Evolutionary conservation across 441 rosid species (phyloP).

Genomic region (Euphorbia celastroides): DNA sequence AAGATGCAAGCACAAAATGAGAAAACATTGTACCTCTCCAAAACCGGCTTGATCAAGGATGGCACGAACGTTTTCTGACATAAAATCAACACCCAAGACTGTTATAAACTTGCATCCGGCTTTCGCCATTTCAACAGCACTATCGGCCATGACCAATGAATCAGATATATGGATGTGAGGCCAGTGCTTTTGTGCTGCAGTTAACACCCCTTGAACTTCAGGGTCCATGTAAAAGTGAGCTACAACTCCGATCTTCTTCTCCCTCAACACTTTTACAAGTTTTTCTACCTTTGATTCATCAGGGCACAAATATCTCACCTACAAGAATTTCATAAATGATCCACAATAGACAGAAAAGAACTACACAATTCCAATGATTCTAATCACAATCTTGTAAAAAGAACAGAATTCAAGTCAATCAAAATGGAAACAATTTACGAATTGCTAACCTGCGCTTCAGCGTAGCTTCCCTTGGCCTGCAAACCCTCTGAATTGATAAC

Average conservation of each 20-base stretch:
- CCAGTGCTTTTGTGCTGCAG: slow-evolving; percentile 89
- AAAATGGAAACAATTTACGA: neutral
- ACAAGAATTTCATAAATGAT: neutral
- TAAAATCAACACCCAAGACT: slow-evolving; percentile 95
- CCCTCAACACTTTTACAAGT: slow-evolving; percentile 62
- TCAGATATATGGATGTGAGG: slow-evolving; percentile 90
- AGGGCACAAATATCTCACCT: slow-evolving; percentile 82
- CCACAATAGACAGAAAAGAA: too few species aligned
- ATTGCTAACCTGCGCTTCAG: slow-evolving; percentile 79
- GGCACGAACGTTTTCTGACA: slow-evolving; percentile 96
- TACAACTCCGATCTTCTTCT: slow-evolving; percentile 85
- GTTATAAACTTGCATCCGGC: slow-evolving; percentile 84
- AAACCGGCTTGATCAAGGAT: slow-evolving; percentile 95
- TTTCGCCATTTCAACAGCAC: slow-evolving; percentile 89
- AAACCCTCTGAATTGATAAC: slow-evolving; percentile 50
- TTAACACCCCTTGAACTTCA: slow-evolving; percentile 94
- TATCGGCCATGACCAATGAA: slow-evolving; percentile 95
- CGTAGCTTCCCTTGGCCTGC: slow-evolving; percentile 79
- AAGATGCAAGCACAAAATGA: neutral
- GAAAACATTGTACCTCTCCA: slow-evolving; percentile 39
- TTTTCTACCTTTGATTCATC: slow-evolving; percentile 57
- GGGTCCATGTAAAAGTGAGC: slow-evolving; percentile 99
- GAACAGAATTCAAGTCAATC: neutral
- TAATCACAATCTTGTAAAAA: neutral
- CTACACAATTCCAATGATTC: neutral